Conservation (phyloP, 441 rosid genomes). For the Gossypium trilobum region DNA sequence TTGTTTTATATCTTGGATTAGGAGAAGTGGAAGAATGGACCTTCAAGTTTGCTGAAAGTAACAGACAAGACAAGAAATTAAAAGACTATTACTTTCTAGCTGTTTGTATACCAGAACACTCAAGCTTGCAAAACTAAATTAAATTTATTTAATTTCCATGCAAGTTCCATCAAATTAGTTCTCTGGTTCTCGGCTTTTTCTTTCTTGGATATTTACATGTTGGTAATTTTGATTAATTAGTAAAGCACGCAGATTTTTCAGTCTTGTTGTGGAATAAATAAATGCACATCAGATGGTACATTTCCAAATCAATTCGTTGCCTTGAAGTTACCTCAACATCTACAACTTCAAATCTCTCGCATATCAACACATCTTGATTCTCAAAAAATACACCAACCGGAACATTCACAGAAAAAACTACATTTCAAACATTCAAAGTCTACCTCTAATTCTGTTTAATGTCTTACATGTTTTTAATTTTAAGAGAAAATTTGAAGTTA, state of each 20-base stretch:
- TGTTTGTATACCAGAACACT: slow-evolving; percentile 16
- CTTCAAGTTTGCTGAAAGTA: slow-evolving; percentile 26
- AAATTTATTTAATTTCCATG: too few relatives aligned
- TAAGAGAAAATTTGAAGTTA: too few relatives aligned
- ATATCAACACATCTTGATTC: too few relatives aligned
- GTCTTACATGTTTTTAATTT: too few relatives aligned
- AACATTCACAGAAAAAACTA: too few relatives aligned
- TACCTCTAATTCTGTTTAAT: too few relatives aligned
- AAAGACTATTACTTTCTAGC: background rate
- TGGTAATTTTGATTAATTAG: slow-evolving; percentile 8
- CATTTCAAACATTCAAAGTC: too few relatives aligned
- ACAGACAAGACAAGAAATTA: background rate
- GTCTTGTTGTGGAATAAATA: slow-evolving; percentile 18
- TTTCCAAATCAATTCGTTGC: slow-evolving; percentile 20
- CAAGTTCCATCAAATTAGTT: too few relatives aligned
- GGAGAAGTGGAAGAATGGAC: slow-evolving; percentile 6
- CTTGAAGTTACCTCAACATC: slow-evolving; percentile 7
- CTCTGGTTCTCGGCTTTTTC: too few relatives aligned
- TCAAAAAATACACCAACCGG: too few relatives aligned
- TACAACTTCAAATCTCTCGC: too few relatives aligned
- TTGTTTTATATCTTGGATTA: slow-evolving; percentile 16
- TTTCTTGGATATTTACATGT: background rate
- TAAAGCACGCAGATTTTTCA: background rate
- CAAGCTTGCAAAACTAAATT: background rate
- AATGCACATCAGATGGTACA: slow-evolving; percentile 1